Evolutionary conservation across 306 rosid species (phyloP), one percentile per base, ranked within the genome.

Genomic region (Medicago arabica): DNA sequence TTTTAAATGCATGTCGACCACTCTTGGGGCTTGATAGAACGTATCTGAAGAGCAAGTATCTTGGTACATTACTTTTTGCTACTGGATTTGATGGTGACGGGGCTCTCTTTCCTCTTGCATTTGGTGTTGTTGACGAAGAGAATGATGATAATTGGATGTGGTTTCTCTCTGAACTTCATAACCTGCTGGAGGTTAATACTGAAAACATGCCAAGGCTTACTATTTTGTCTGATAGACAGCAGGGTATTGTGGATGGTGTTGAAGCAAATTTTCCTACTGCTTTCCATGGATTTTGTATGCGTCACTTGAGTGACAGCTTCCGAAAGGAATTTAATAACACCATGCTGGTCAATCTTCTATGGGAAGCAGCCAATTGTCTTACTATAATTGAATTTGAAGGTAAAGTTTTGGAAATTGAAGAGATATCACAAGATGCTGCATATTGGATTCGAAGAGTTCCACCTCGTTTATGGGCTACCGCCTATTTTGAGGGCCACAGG

Each of bases 121-220:
- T 91, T 60, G 97, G 97, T 79, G 97, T 91, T 64, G 92, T 91
- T 67, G 97, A 89, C 36, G 97, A 91, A 85, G 97, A 91, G 88
- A 91, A 57, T 67, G 97, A 91, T 76, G 94, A 91, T 21, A 87
- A 84, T 57, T 91, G 97, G 97, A 91, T 89, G 94, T 91, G 97
- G 97, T 91, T 91, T 85, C 91, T 91, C 14, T 87, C 94, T 25
- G 97, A 91, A 75, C 97, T 91, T 74, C 97, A 79, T 40, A 89
- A 79, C 78, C 88, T 91, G 82, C 91, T 91, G 31, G 97, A 91
- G 87, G 83, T 88, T 43, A 91, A 88, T 81, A 83, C 97, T 8
- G 97, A 91, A 83, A 91, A 91, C 84, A 91, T 91, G 97, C 97
- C 97, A 55, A 83, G 92, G 86, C 97, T 91, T 67, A 91, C 97